Conservation (phyloP, 805 yeast species). For the Huiozyma naganishii region DNA sequence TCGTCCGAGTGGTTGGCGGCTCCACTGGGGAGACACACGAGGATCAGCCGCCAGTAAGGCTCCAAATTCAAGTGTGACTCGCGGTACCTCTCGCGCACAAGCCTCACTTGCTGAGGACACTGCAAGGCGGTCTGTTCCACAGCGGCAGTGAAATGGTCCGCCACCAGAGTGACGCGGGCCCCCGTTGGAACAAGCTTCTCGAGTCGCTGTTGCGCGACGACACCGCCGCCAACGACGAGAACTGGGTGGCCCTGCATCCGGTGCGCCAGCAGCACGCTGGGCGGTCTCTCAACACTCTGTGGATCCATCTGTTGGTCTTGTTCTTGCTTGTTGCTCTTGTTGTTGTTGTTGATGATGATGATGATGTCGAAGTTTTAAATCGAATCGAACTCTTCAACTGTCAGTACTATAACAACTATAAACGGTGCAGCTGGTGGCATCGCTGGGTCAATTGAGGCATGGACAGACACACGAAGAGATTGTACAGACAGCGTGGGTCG, state of each 20-base stretch:
- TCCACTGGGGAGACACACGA: conserved; percentile 24
- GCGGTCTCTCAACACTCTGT: conserved; percentile 10
- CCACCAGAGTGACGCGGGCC: conserved; percentile 22
- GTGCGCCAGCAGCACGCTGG: conserved; percentile 20
- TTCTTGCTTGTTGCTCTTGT: not conserved
- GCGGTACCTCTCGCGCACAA: not conserved
- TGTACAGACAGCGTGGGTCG: conserved; percentile 26
- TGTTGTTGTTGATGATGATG: not conserved
- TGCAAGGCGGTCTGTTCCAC: not conserved
- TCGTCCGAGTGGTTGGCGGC: conserved; percentile 8
- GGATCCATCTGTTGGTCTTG: not conserved
- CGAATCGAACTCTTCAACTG: too few relatives aligned
- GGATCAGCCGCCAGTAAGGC: conserved; percentile 19
- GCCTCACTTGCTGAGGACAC: not conserved
- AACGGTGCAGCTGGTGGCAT: too few relatives aligned
- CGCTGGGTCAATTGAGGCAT: not conserved
- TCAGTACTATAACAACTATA: too few relatives aligned
- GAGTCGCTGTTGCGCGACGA: conserved; percentile 24
- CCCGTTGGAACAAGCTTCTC: conserved; percentile 25
- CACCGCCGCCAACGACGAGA: conserved; percentile 28
- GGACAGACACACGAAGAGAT: conserved; percentile 20
- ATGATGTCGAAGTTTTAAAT: not conserved
- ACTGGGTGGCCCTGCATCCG: conserved; percentile 17
- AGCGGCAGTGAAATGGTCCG: conserved; percentile 7
- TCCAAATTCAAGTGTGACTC: conserved; percentile 8